Evolutionary conservation across 179 eudicot genomes (phyloP).

Genomic region (Spergularia azorica): DNA sequence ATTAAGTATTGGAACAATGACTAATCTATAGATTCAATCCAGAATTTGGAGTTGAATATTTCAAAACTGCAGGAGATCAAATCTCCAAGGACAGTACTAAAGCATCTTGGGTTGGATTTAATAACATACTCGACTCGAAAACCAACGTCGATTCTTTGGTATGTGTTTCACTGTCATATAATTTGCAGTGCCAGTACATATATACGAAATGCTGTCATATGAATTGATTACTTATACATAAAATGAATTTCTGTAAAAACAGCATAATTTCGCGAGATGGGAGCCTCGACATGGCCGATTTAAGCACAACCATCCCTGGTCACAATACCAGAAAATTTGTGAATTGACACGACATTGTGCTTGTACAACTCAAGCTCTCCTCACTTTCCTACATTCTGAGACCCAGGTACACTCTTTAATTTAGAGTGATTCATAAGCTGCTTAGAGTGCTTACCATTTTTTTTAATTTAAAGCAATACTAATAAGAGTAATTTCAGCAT

Average conservation of each 20-base stretch:
- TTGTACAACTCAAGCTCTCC: conserved; percentile 54
- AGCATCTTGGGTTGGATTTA: conserved; percentile 43
- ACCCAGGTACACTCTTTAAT: conserved; percentile 30
- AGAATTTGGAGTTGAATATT: conserved; percentile 75
- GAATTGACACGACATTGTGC: conserved; percentile 63
- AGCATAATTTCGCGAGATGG: conserved; percentile 87
- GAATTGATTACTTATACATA: background rate
- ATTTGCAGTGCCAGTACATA: background rate
- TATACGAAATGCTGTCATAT: background rate
- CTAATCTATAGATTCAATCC: background rate
- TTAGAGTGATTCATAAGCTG: background rate
- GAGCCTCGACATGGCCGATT: conserved; percentile 76
- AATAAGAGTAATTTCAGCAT: too few species aligned
- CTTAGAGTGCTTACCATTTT: too few species aligned
- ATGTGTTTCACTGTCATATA: background rate
- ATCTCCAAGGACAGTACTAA: conserved; percentile 28
- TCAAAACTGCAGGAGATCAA: conserved; percentile 22
- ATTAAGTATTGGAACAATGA: too few species aligned
- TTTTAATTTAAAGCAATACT: too few species aligned
- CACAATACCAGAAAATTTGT: conserved; percentile 59
- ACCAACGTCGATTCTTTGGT: background rate
- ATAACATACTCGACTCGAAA: conserved; percentile 61
- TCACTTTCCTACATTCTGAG: conserved; percentile 21
- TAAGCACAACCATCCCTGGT: conserved; percentile 63
- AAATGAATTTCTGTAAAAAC: background rate